Evolutionary conservation across 306 rosid species (phyloP), one percentile per base, ranked within the genome.

Genomic region (Acacia melanoxylon): DNA sequence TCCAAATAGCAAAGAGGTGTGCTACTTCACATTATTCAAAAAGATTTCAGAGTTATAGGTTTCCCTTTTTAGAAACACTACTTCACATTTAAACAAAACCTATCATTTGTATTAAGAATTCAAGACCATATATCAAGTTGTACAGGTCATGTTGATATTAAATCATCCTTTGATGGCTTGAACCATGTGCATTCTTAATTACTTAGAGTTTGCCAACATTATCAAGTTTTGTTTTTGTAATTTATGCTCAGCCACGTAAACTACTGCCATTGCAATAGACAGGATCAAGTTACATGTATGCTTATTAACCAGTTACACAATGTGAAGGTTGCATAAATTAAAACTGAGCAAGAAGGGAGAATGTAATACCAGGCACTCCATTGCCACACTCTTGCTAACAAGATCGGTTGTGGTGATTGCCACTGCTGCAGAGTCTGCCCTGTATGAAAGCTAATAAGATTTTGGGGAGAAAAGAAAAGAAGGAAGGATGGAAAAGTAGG

Each of bases 341-440:
- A 74, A 86, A 62, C 5, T 61, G 49, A 48, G 62, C 42, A 46
- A 77, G 48, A 80, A 41, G 71, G 83, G 79, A 83, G 65, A 44
- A 19, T 69, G 58, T 76, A 54, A 79, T 80, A 95, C 99, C 94
- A 89, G 83, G 58, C 92, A 87, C 85, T 93, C 97, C 48, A 95
- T 86, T 76, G 99, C 98, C 85, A 95, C 92, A 49, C 98, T 95
- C 93, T 95, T 95, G 91, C 92, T 92, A 65, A 92, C 99, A 66
- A 95, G 97, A 85, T 95, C 99, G 5, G 98, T 95, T 0, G 99
- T 95, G 27, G 98, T 95, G 78, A 95, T 93, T 58, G 99, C 99
- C 77, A 95, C 98, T 20, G 99, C 98, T 68, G 99, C 97, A 74
- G 89, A 74, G 84, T 90, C 97, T 81, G 97, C 98, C 89, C 98